Base-by-base conservation (phyloP, 2,329 filamentous ascomycete genomes). In the Colletotrichum sublineola region DNA sequence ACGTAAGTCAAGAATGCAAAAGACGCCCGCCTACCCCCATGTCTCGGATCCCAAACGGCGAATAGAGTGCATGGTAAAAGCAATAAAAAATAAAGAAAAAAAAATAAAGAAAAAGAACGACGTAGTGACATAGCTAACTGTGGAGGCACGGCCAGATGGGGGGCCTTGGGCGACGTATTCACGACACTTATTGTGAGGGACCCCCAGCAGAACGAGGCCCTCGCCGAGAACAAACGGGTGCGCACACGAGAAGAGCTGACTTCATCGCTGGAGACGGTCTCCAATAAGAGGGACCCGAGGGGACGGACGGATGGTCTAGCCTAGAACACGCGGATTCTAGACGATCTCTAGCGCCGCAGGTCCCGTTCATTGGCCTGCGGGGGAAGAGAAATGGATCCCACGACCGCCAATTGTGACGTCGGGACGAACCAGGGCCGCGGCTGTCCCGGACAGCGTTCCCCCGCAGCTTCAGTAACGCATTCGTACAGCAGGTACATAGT, bases 371-470 rank as follows among this genome's bases (percentile, higher is more conserved):
- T 44, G 62, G 29, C 20, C 60, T 33, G n/a, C 33, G 24, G n/a
- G 24, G 24, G 33, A n/a, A 7, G 57, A 33, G 60, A 18, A 38
- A 38, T 56, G 20, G 33, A 56, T 56, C 33, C 33, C 15, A 7
- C 33, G 46, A 31, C 57, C 56, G 52, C 65, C 64, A 71, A 68
- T 68, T 68, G 58, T 71, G 68, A 71, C 68, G 65, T 71, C 68
- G 64, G 29, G 33, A 33, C 14, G 64, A 50, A 38, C 57, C 52
- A 50, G 58, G 64, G 50, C 24, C 7, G 11, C 50, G 7, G 29
- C 36, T 5, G 20, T 5, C n/a, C 36, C 40, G 38, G 40, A n/a
- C 20, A 56, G 20, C 31, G 18, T 42, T 33, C 3, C 55, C 55
- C 52, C 29, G 56, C 38, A 24, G 24, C n/a, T 36, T 36, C 33